Percentiles rank a stretch among this genome's conserved stretches.
Conservation (phyloP, 1,139 yeast species). For the Kurtzmaniella quercitrusa region DNA sequence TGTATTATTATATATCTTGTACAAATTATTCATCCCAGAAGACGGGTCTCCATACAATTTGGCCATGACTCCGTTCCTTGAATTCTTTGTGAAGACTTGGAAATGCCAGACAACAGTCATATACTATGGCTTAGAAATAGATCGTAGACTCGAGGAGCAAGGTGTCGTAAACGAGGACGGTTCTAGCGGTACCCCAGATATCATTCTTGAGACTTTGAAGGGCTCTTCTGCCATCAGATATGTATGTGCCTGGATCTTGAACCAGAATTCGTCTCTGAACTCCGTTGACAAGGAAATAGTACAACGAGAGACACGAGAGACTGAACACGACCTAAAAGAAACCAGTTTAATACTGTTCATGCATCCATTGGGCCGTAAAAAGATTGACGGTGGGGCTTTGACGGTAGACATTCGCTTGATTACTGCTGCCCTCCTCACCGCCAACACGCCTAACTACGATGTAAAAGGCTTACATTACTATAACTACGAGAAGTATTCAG, state of each 20-base stretch:
- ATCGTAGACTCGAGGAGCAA: constrained; percentile 37
- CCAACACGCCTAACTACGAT: too few relatives aligned
- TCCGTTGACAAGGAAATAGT: constrained; percentile 4
- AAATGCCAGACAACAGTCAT: constrained; percentile 57
- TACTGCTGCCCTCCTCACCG: constrained; percentile 23
- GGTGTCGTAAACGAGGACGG: constrained; percentile 11
- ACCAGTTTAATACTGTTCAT: constrained; percentile 52
- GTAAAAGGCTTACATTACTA: too few relatives aligned
- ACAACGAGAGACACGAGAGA: constrained; percentile 23
- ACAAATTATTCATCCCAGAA: constrained; percentile 42
- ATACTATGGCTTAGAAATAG: constrained; percentile 57
- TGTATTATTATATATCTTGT: constrained; percentile 46
- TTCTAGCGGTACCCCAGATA: constrained; percentile 41
- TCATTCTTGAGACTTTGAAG: constrained; percentile 49
- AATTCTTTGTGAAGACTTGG: constrained; percentile 56
- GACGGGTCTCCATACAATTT: constrained; percentile 29
- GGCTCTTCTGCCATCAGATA: constrained; percentile 63
- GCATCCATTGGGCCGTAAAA: constrained; percentile 58
- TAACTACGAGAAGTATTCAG: too few relatives aligned
- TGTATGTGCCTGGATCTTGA: constrained; percentile 56
- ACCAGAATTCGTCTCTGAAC: constrained; percentile 31
- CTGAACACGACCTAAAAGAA: constrained; percentile 49
- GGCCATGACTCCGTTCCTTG: constrained; percentile 57
- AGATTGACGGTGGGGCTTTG: constrained; percentile 53
- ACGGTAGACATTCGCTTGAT: constrained; percentile 48